Evolutionary conservation across 306 rosid species (phyloP).

Genomic region (Arachis hypogaea): DNA sequence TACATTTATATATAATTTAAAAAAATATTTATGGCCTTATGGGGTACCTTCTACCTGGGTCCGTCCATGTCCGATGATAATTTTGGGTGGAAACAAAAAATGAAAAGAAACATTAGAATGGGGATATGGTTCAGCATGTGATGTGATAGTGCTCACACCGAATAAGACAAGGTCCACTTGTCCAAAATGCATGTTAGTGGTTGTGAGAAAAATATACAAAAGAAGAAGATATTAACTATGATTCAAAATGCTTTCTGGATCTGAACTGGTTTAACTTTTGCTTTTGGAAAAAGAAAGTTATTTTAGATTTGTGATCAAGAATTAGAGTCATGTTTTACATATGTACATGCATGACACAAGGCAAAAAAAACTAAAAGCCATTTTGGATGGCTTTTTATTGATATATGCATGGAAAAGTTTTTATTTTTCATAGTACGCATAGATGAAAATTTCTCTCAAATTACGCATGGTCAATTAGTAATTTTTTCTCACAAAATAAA

Average conservation of each 20-base stretch:
- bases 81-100: too few species aligned
- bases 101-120: too few species aligned
- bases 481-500: too few species aligned
- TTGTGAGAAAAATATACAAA: too few species aligned
- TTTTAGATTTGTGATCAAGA: not conserved
- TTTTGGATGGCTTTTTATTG: not conserved
- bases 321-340: not conserved
- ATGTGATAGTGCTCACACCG: not conserved
- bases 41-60: too few species aligned
- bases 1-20: too few species aligned
- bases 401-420: too few species aligned
- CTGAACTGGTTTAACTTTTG: not conserved
- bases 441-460: too few species aligned
- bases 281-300: constrained; percentile 9
- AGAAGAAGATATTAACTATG: not conserved
- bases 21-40: too few species aligned
- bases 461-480: too few species aligned
- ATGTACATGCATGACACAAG: not conserved
- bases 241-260: not conserved
- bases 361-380: not conserved
- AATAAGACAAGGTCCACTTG: not conserved
- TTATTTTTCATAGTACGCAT: too few species aligned
- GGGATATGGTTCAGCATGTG: not conserved
- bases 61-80: too few species aligned
- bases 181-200: not conserved